Evolutionary conservation across 169 alveolate genomes (phyloP), one percentile per base, ranked within the genome.

Genomic region (Cryptosporidium parvum): DNA sequence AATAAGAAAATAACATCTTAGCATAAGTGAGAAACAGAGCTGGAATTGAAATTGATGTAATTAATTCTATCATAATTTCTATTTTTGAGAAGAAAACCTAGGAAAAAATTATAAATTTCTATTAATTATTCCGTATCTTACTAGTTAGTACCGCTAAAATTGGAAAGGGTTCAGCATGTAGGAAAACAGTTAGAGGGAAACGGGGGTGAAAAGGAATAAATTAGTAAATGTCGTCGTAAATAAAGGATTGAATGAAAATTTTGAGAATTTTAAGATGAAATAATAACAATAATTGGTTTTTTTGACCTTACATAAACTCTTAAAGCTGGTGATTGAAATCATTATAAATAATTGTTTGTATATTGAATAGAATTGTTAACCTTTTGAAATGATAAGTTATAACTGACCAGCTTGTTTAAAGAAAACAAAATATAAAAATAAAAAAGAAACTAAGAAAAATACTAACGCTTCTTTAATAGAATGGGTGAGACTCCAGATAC

Each of bases 221-320:
- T 53, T 53, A 73, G 35, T 73, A 37, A 73, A 73, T 73, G 86
- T 73, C 86, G 85, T 71, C 67, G 70, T 73, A 73, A 33, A 53
- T 26, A 73, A 39, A 56, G 68, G 53, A 56, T 21, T 31, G 70
- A 69, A 14, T 69, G 58, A 10, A 69, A 42, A 42, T 69, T 42
- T 44, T 23, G 62, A 26, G 39, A 69, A 44, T 69, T 42, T 26
- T 69, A 69, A 69, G 62, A 69, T 69, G 84, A 18, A 45, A 44
- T 33, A 26, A 69, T 42, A 69, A 23, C 23, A 65, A 65, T n/a
- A 65, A 33, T 18, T 56, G 56, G 23, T 56, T 56, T 16, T 23
- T n/a, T 56, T n/a, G 67, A 26, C 35, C 67, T n/a, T 10, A 26
- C 18, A 23, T 23, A 56, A n/a, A n/a, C 35, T 26, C 33, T 4